These are phyloP conservation scores for Bretschneidera sinensis DNA, from an alignment of 345 rosid species.

Conservation along the genomic window DNA sequence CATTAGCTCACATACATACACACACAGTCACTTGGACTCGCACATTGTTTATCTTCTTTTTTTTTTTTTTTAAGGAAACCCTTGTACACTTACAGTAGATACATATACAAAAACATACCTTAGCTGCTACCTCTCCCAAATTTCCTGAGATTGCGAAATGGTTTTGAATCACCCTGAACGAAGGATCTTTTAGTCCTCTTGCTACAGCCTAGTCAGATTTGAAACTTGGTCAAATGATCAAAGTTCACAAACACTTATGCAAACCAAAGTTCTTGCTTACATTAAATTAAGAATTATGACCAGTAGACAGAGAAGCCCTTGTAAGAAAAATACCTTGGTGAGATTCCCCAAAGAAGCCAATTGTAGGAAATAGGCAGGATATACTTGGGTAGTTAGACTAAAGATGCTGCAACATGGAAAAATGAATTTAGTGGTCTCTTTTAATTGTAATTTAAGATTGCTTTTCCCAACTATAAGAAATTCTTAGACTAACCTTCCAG, in stretches of 20 bases:
- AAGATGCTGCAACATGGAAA: conserved; percentile 63
- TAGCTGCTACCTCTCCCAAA: conserved; percentile 93
- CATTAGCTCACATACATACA: too few species aligned
- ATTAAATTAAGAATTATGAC: conserved; percentile 1
- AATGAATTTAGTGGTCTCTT: conserved; percentile 9
- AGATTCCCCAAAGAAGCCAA: conserved; percentile 95
- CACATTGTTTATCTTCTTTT: too few species aligned
- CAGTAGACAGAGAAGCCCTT: conserved; percentile 1
- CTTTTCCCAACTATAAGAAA: conserved; percentile 5
- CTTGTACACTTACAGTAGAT: background rate
- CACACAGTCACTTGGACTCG: too few species aligned
- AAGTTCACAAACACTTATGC: background rate
- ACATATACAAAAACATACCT: conserved; percentile 42
- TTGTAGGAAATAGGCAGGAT: conserved; percentile 86
- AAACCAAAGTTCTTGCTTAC: background rate
- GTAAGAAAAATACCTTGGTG: conserved; percentile 59
- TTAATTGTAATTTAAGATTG: conserved; percentile 11
- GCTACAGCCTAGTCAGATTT: conserved; percentile 70
- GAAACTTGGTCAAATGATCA: conserved; percentile 4
- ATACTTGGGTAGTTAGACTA: conserved; percentile 78
- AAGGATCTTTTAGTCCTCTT: conserved; percentile 93
- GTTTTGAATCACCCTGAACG: conserved; percentile 86
- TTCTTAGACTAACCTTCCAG: conserved; percentile 65
- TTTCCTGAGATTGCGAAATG: conserved; percentile 87
- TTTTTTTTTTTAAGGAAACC: too few species aligned